A percentile compares a stretch with the other conserved stretches of the same genome.
Conservation (phyloP, 306 rosid species). For the Quercus berberidifolia region DNA sequence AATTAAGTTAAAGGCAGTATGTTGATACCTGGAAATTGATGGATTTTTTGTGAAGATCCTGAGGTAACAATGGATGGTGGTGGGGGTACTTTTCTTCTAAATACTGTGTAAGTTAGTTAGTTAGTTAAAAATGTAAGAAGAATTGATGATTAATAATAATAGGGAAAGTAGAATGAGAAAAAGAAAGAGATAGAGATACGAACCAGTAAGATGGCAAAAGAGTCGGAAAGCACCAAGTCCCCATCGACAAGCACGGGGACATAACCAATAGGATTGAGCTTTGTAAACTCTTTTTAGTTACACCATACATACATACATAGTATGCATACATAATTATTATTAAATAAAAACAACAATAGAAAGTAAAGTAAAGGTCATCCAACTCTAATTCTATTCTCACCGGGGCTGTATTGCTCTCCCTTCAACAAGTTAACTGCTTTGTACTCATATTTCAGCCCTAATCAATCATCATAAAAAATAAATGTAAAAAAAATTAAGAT, state of each 20-base stretch:
- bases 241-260: constrained; percentile 75
- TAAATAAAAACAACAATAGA: too few relatives aligned
- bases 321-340: too few relatives aligned
- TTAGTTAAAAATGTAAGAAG: too few relatives aligned
- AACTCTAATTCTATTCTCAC: constrained; percentile 6
- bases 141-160: too few relatives aligned
- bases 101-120: constrained; percentile 34
- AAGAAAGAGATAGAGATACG: background rate
- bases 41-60: constrained; percentile 50
- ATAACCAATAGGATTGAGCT: constrained; percentile 65
- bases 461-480: background rate
- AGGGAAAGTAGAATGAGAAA: background rate
- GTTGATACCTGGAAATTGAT: constrained; percentile 66
- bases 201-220: constrained; percentile 74
- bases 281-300: constrained; percentile 37
- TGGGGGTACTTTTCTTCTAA: constrained; percentile 84
- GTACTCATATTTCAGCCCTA: constrained; percentile 60
- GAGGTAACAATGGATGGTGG: constrained; percentile 63
- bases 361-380: background rate
- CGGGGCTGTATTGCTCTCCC: constrained; percentile 53
- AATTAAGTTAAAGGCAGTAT: background rate
- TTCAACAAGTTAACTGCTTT: constrained; percentile 49
- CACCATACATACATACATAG: background rate
- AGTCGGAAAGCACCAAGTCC: constrained; percentile 46
- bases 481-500: background rate